phyloP scores from a whole-genome alignment of 208 protist genomes.

The Zelonia costaricensis region DNA sequence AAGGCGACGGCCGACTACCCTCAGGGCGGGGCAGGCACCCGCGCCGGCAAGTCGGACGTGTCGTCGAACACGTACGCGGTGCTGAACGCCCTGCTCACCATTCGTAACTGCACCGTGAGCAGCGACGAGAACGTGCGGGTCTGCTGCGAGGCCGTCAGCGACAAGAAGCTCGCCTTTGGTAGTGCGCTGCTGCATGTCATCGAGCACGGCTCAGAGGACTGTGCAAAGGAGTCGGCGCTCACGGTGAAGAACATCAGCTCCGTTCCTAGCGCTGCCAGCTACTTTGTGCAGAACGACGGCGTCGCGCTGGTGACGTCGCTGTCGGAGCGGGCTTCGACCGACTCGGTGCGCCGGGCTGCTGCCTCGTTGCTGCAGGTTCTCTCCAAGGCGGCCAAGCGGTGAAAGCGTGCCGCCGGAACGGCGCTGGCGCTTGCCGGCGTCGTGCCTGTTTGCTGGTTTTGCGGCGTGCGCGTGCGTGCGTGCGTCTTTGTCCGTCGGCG shows the following conservation, averaged over 20 bases:
- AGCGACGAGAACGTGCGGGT: constrained; percentile 65
- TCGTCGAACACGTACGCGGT: constrained; percentile 71
- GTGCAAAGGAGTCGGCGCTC: constrained; percentile 79
- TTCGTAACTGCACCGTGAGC: constrained; percentile 80
- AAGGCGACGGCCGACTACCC: constrained; percentile 67
- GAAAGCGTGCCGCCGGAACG: not conserved
- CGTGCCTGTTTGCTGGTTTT: constrained; percentile 1
- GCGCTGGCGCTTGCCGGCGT: not conserved
- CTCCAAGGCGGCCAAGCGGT: constrained; percentile 26
- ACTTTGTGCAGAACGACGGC: constrained; percentile 47
- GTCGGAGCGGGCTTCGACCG: constrained; percentile 61
- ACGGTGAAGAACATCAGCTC: constrained; percentile 85
- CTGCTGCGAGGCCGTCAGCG: constrained; percentile 36
- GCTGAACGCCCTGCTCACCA: constrained; percentile 75
- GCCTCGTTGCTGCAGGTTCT: constrained; percentile 69
- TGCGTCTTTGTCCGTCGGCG: not conserved
- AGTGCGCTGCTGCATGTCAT: constrained; percentile 77
- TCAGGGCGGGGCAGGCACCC: constrained; percentile 23
- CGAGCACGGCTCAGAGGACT: constrained; percentile 83
- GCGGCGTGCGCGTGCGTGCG: constrained; percentile 20
- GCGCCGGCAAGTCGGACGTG: constrained; percentile 19
- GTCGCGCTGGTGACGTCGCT: constrained; percentile 50
- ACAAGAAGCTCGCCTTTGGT: constrained; percentile 38
- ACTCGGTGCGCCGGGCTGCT: constrained; percentile 65
- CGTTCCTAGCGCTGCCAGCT: constrained; percentile 44